Base-by-base conservation (phyloP, 495 filamentous ascomycete genomes). In the Tuber borchii region DNA sequence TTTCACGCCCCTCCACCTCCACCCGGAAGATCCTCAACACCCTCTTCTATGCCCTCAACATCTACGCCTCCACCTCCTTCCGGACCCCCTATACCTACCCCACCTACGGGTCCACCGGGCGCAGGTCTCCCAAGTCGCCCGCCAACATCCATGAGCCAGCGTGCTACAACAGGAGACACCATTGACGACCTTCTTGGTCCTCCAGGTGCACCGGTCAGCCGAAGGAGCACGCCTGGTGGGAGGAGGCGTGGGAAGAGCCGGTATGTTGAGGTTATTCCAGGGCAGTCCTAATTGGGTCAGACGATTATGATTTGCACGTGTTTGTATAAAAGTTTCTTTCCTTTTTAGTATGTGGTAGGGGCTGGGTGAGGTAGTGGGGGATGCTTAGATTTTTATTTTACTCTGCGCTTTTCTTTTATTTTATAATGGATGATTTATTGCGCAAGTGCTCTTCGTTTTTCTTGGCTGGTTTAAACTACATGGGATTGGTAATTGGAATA, bases 131-230 rank as follows among this genome's bases (percentile, higher is more conserved):
- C 79, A 68, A 80, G 78, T 37, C 45, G 76, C 48, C 87, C 87
- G 12, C 70, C 82, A 34, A 87, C 85, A 44, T 70, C 79, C 16
- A 77, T 81, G 73, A 77, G 76, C 65, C 68, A 65, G 37, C 70
- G 81, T 37, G 75, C 77, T 12, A 5, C 26, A 34, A 65, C 56
- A 7, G 78, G 74, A 2, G 82, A 83, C 43, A 75, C 80, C 16
- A 84, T 84, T 78, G 83, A 84, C 42, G 83, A 84, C 70, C 76
- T 84, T 26, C 68, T 84, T 6, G 83, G 83, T 19, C 81, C 81
- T 0, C 80, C 83, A 37, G 82, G 76, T 46, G 69, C 82, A 61
- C 78, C 51, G 43, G 45, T 79, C 46, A 76, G 78, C 45, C 79
- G 82, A 42, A 79, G 71, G 69, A 73, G 71, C 17, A 82, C 78